Evolutionary conservation across 1,284 basidiomycete species (phyloP).

Genomic region (Pterulicium gracile): DNA sequence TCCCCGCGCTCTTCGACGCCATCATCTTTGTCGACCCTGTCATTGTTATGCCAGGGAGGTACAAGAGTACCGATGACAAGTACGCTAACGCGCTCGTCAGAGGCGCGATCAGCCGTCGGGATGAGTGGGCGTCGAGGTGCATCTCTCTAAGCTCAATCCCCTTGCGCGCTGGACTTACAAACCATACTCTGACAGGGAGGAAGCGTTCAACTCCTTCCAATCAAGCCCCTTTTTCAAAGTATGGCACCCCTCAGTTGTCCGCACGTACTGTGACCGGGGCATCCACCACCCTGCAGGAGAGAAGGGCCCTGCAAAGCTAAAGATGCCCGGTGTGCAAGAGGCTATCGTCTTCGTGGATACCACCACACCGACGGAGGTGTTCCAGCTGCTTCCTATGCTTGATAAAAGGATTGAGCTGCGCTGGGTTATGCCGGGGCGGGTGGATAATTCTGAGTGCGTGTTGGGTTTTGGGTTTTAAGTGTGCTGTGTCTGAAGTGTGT

Average conservation of each 20-base stretch:
- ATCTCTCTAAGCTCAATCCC: slow-evolving; percentile 6
- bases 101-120: slow-evolving; percentile 53
- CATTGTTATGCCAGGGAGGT: slow-evolving; percentile 26
- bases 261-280: slow-evolving; percentile 31
- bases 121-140: slow-evolving; percentile 53
- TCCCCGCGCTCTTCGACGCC: slow-evolving; percentile 61
- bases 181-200: slow-evolving; percentile 33
- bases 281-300: slow-evolving; percentile 12
- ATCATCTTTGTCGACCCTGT: slow-evolving; percentile 79
- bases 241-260: slow-evolving; percentile 66
- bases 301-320: slow-evolving; percentile 28
- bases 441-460: slow-evolving; percentile 22
- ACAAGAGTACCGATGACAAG: slow-evolving; percentile 7
- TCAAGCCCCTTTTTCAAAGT: slow-evolving; percentile 57
- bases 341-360: slow-evolving; percentile 41
- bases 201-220: slow-evolving; percentile 43
- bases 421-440: slow-evolving; percentile 47
- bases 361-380: slow-evolving; percentile 29
- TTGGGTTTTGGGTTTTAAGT: slow-evolving; percentile 3
- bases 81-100: slow-evolving; percentile 16
- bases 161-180: neutral
- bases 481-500: neutral
- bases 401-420: slow-evolving; percentile 37
- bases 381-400: slow-evolving; percentile 30
- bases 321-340: slow-evolving; percentile 53